phyloP scores from a whole-genome alignment of 192 early-diverging fungal species.

The Geranomyces variabilis region DNA sequence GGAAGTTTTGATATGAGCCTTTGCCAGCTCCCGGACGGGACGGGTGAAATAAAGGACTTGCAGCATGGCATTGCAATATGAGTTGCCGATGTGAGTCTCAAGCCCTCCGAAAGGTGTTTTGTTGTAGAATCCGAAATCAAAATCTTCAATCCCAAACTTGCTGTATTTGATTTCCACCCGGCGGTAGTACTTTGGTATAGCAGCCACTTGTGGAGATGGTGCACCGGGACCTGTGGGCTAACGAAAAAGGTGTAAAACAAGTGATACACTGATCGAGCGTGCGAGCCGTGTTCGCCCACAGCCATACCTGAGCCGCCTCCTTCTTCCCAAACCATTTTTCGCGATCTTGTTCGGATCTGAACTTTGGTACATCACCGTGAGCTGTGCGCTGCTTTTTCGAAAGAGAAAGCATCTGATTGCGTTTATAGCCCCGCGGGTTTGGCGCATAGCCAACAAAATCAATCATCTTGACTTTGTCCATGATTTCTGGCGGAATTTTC shows the following conservation, averaged over 20 bases:
- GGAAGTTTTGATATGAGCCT: slow-evolving; percentile 66
- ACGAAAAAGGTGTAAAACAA: not conserved
- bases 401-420: slow-evolving; percentile 66
- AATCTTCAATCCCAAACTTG: slow-evolving; percentile 96
- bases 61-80: slow-evolving; percentile 87
- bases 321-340: slow-evolving; percentile 60
- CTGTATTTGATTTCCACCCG: slow-evolving; percentile 87
- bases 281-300: not conserved
- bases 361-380: slow-evolving; percentile 69
- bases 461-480: slow-evolving; percentile 82
- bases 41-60: slow-evolving; percentile 80
- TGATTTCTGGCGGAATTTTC: slow-evolving; percentile 73
- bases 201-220: not conserved
- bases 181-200: slow-evolving; percentile 71
- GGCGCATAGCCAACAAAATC: slow-evolving; percentile 95
- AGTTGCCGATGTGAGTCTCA: slow-evolving; percentile 88
- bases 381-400: slow-evolving; percentile 45
- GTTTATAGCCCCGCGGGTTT: slow-evolving; percentile 72
- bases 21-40: slow-evolving; percentile 67
- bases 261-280: not conserved
- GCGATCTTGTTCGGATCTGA: slow-evolving; percentile 77
- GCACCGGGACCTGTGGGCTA: not conserved
- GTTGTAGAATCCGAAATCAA: slow-evolving; percentile 98
- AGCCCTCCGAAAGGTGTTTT: slow-evolving; percentile 82
- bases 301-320: slow-evolving; percentile 5